Base-by-base conservation (phyloP, 176 grass and related monocot species). In the Eleusine indica region DNA sequence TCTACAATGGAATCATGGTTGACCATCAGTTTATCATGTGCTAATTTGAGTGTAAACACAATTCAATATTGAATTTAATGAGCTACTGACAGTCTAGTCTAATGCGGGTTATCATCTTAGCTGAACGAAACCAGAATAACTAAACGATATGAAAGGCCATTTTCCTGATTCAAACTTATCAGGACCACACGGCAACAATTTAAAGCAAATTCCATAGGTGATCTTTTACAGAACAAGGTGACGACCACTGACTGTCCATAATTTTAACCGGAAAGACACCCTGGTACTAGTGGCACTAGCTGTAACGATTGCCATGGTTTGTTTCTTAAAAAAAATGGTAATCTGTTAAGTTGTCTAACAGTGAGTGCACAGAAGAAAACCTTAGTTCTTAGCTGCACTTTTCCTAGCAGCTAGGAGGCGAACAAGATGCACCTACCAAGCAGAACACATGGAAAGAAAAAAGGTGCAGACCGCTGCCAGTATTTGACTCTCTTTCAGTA, bases 381-480 rank as follows among this genome's bases (percentile, higher is more conserved):
- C 44, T 30, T 35, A 21, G 58, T 47, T 78, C 41, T 48, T 37
- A 22, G 17, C 53, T 39, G 0, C 32, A 69, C 11, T 56, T 78
- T 35, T 22, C 28, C 48, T 68, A 85, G 17, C 71, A 38, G 25
- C 12, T 22, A 73, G 7, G 30, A 74, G 76, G 79, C 68, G 65
- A 77, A 84, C 70, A 75, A 63, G 42, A 89, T 76, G 71, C 57
- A 68, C 65, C 76, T 10, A 89, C 70, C 87, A 71, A 44, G 51
- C 54, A 85, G 32, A 65, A 14, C 71, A 71, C 65, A 76, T 57
- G 64, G n/a, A 83, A 56, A 88, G 40, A 68, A 8, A 78, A 43
- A 82, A 62, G 51, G 48, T 30, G n/a, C n/a, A 29, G 51, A 41
- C 38, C 30, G 61, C 41, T 73, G 37, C 32, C 46, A 66, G 73